Percentiles rank a stretch among this genome's conserved stretches.
Conservation (phyloP, 2,329 filamentous ascomycete genomes). For the Fusarium mundagurra region DNA sequence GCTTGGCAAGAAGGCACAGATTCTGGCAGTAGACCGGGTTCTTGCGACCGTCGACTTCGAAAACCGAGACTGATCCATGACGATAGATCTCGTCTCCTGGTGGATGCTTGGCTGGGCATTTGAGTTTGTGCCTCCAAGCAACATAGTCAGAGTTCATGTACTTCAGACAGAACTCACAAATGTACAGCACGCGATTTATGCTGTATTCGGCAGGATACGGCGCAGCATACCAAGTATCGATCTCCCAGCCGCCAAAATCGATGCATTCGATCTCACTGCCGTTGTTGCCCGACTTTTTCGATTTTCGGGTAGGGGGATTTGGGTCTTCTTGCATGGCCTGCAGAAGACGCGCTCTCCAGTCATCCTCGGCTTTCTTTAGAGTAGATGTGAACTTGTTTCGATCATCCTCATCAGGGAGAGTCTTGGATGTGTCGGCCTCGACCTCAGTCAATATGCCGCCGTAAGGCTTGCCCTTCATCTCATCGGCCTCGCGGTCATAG, state of each 20-base stretch:
- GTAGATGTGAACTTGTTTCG: constrained; percentile 89
- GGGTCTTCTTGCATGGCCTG: constrained; percentile 69
- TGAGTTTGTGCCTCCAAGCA: constrained; percentile 96
- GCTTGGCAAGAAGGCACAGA: constrained; percentile 91
- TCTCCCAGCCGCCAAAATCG: constrained; percentile 96
- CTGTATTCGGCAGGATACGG: constrained; percentile 99
- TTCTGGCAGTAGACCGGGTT: constrained; percentile 99
- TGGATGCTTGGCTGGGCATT: constrained; percentile 95
- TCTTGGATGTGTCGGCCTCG: constrained; percentile 92
- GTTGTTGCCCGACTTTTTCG: constrained; percentile 81
- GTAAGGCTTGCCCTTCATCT: constrained; percentile 92
- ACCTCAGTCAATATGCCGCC: constrained; percentile 89
- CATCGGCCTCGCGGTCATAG: constrained; percentile 87
- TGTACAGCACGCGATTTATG: constrained; percentile 94
- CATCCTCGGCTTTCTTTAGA: constrained; percentile 89
- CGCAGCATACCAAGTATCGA: constrained; percentile 98
- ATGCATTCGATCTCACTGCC: constrained; percentile 99
- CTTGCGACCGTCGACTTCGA: constrained; percentile 96
- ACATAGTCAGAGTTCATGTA: constrained; percentile 99
- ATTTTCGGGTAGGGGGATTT: constrained; percentile 70
- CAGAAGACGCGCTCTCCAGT: constrained; percentile 78
- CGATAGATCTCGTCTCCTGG: constrained; percentile 98
- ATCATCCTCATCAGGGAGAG: constrained; percentile 82
- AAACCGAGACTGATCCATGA: constrained; percentile 89
- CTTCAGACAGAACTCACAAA: constrained; percentile 98